Conservation (phyloP, 495 filamentous ascomycete species). For the Lasiosphaeria miniovina region DNA sequence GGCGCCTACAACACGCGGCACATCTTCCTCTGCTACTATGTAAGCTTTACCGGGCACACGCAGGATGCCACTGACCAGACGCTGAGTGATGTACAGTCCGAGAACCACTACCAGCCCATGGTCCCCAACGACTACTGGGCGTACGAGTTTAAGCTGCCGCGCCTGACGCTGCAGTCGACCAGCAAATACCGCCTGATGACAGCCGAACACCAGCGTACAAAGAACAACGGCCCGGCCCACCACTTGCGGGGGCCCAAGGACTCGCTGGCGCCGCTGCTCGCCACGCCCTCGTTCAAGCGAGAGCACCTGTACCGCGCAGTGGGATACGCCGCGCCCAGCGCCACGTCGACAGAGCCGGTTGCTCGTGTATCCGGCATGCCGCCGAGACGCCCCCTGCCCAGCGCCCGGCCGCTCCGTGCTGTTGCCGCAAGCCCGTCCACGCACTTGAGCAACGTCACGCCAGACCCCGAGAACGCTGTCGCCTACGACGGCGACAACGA, state of each 20-base stretch:
- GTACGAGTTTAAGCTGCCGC: conserved; percentile 28
- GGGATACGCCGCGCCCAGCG: too few species aligned
- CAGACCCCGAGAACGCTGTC: too few species aligned
- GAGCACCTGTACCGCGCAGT: too few species aligned
- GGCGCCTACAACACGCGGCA: conserved; percentile 30
- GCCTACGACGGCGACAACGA: too few species aligned
- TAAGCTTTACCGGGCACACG: conserved; percentile 1
- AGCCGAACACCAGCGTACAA: not conserved
- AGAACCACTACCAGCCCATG: conserved; percentile 26
- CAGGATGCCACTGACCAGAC: not conserved
- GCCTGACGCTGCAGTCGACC: conserved; percentile 18
- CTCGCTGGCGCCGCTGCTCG: too few species aligned
- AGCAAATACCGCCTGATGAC: conserved; percentile 14
- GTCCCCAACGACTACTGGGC: conserved; percentile 23
- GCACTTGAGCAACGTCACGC: too few species aligned
- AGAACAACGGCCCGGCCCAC: not conserved
- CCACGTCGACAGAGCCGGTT: too few species aligned
- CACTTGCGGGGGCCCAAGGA: not conserved
- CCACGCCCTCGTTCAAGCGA: too few species aligned
- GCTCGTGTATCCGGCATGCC: too few species aligned
- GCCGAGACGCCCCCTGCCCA: too few species aligned
- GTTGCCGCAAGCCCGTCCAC: too few species aligned
- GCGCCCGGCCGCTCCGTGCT: too few species aligned
- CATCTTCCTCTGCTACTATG: conserved; percentile 24
- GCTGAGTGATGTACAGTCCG: conserved; percentile 2